phyloP scores from a whole-genome alignment of 257 asterid species.

The Apocynum venetum region DNA sequence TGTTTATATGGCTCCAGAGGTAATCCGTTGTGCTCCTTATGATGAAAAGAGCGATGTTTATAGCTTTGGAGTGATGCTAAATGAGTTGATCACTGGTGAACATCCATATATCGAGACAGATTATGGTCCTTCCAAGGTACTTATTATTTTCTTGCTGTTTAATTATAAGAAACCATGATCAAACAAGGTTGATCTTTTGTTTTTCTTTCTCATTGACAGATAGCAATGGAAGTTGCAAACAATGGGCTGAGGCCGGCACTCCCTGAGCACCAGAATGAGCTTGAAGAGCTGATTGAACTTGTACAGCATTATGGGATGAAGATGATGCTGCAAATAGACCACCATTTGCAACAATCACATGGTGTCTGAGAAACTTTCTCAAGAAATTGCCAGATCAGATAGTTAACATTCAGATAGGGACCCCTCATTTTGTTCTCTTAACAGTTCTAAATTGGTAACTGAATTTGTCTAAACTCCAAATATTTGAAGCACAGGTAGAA shows the following conservation, averaged over 20 bases:
- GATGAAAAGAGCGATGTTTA: constrained; percentile 77
- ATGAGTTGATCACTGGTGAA: constrained; percentile 60
- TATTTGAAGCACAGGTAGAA: no score
- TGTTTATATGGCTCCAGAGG: constrained; percentile 88
- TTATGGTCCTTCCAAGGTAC: constrained; percentile 58
- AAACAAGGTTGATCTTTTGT: no score
- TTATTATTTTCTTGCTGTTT: not conserved
- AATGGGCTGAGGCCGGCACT: constrained; percentile 60
- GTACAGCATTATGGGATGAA: constrained; percentile 54
- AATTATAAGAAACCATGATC: no score
- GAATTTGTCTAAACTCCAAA: no score
- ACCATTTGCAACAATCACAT: constrained; percentile 44
- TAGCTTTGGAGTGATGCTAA: constrained; percentile 59
- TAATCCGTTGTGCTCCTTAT: constrained; percentile 53
- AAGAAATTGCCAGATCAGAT: constrained; percentile 25
- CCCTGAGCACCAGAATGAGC: constrained; percentile 26
- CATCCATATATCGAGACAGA: constrained; percentile 61
- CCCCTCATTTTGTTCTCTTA: not conserved
- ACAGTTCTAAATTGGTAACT: no score
- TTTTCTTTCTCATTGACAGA: constrained; percentile 29
- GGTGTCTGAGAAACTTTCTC: constrained; percentile 34
- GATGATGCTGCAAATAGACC: constrained; percentile 54
- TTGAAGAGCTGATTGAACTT: constrained; percentile 38
- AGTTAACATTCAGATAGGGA: not conserved
- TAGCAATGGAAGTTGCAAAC: constrained; percentile 70